Evolutionary conservation across 495 filamentous ascomycete species (phyloP), one percentile per base, ranked within the genome.

Genomic region (Podospora appendiculata): DNA sequence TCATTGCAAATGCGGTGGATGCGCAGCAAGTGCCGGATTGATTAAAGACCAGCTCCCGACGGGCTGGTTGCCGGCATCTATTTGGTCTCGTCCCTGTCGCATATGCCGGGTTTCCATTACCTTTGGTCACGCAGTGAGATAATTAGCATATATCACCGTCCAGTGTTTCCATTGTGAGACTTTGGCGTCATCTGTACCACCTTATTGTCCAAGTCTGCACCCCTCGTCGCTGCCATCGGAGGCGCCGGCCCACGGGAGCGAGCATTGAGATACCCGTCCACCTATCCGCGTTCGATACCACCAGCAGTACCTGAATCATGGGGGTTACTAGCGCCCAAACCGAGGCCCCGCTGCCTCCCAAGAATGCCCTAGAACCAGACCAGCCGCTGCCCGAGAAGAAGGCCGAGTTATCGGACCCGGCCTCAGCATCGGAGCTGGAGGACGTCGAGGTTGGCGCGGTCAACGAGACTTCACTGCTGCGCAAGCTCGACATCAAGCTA

Each of bases 401-500:
- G 25, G 38, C 1, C 47, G 47, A 19, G 36, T 6, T n/a, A 11
- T 11, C 38, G 6, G 59, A 52, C 32, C 47, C 57, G 6, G 33
- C 34, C 0, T 58, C 58, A 10, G 48, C 52, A n/a, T 65, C 64
- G 1, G 57, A 65, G 6, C 13, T 45, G 9, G 62, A 52, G 19
- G 62, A 63, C 11, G 19, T n/a, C 6, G 54, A 50, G 6, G 9
- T 42, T 6, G 42, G 17, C 13, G 59, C 54, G 0, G 73, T 84
- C 48, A 78, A 85, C 43, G 85, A 89, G 67, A 79, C 75, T 45
- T 67, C 76, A 0, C 58, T 89, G 16, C 62, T 89, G 6, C 71
- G 84, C 19, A 90, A 86, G 59, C 61, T 90, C 4, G 87, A 90
- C 60, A 59, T 68, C 45, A 70, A 73, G 39, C 67, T 90, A 2